Base-by-base conservation (phyloP, 164 flowering plant species). In the Akebia trifoliata region DNA sequence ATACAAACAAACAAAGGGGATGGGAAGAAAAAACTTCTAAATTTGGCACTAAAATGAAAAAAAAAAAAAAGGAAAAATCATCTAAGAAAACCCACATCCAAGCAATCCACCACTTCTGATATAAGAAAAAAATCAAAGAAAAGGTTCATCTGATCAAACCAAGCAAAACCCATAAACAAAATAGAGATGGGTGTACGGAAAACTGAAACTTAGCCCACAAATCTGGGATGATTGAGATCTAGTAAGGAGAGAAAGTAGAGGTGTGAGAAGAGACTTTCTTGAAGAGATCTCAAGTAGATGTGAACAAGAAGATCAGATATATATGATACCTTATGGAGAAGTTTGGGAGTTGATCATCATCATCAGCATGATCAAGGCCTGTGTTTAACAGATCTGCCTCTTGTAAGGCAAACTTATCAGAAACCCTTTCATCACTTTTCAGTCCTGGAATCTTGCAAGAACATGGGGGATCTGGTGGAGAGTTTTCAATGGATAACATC, bases 401-500 rank as follows among this genome's bases (percentile, higher is more conserved):
- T 40, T 69, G 62, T 42, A 67, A 67, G 65, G 65, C 60, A 61
- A 56, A 69, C 25, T 63, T 67, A 55, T 61, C 65, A 57, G 55
- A 54, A 70, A 69, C 67, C 51, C 64, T 64, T 46, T 76, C 80
- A 76, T 79, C 72, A 67, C 42, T 64, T 48, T 64, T 75, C 71
- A 72, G 74, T 18, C 57, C 69, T 34, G 75, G 62, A 39, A 51
- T 53, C 42, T 69, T 54, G 69, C 28, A 49, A 59, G 79, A 55
- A 71, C 70, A 75, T 59, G 78, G 64, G 61, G 81, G 86, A 80
- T 80, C 84, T 83, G 81, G 74, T 81, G 83, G 73, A 72, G 81
- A 81, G 64, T 69, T 81, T 73, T 81, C 85, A 81, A 68, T 43
- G 88, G 94, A 84, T 78, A 86, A 84, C 94, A 90, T 89, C 96